These are phyloP conservation scores for Pisolithus sp. DNA, from an alignment of 768 basidiomycete species.

Conservation along the genomic window DNA sequence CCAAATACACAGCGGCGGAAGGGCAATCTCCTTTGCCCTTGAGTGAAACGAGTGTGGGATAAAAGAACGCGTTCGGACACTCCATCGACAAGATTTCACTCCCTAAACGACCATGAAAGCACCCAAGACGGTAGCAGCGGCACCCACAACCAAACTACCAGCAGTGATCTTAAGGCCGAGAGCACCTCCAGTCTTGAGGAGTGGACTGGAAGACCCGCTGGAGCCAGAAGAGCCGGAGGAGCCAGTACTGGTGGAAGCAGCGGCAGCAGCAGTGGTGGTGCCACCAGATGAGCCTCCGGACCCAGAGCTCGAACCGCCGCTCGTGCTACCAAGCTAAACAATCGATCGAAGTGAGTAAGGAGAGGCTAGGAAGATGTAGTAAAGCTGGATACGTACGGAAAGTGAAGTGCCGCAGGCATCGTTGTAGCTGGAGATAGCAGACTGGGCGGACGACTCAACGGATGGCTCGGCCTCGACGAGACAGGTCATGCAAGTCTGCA, in stretches of 20 bases:
- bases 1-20: too few relatives aligned
- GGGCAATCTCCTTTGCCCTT: background rate
- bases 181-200: background rate
- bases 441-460: conserved; percentile 4
- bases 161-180: conserved; percentile 1
- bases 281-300: conserved; percentile 3
- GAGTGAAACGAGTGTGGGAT: background rate
- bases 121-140: conserved; percentile 8
- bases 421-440: conserved; percentile 12
- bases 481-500: conserved; percentile 18
- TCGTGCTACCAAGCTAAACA: conserved; percentile 7
- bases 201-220: background rate
- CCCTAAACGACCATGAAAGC: conserved; percentile 9
- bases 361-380: background rate
- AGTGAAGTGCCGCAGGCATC: conserved; percentile 10
- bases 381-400: conserved; percentile 8
- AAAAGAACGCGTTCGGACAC: background rate
- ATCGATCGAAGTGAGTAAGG: background rate
- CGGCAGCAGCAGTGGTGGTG: background rate
- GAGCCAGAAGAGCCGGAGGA: background rate
- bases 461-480: conserved; percentile 2
- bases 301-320: conserved; percentile 2
- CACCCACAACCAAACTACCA: background rate
- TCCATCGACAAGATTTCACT: too few relatives aligned
- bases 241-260: background rate